Evolutionary conservation across 306 rosid species (phyloP).

Genomic region (Prosopis cineraria): DNA sequence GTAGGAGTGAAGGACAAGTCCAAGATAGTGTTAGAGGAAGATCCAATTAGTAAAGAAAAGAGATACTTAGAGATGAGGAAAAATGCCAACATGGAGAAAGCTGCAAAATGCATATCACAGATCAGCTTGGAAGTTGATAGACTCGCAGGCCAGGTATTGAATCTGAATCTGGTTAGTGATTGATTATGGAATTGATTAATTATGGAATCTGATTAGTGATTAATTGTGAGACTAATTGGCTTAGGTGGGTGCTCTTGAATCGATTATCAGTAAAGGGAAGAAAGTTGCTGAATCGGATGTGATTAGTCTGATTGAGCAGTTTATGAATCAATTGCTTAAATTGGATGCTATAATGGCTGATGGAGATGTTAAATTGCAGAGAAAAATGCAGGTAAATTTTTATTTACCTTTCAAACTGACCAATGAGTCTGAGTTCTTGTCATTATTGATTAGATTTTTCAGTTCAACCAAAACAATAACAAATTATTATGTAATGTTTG

Average conservation of each 20-base stretch:
- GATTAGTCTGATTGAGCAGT: constrained; percentile 67
- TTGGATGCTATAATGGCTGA: constrained; percentile 81
- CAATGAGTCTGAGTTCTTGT: background rate
- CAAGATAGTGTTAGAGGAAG: constrained; percentile 75
- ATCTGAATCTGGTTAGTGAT: constrained; percentile 33
- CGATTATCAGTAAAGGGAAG: constrained; percentile 73
- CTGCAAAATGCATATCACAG: constrained; percentile 44
- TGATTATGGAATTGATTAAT: too few relatives aligned
- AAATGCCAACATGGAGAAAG: background rate
- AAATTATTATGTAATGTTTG: too few relatives aligned
- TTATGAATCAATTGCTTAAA: constrained; percentile 91
- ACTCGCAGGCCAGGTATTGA: constrained; percentile 76
- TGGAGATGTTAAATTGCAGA: constrained; percentile 93
- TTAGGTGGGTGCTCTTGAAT: constrained; percentile 87
- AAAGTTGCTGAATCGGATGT: constrained; percentile 80
- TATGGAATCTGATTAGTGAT: constrained; percentile 29
- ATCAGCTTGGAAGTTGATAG: constrained; percentile 91
- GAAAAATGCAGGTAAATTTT: constrained; percentile 87
- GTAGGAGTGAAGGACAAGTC: constrained; percentile 85
- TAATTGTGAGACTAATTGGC: constrained; percentile 11
- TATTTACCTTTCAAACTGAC: too few relatives aligned
- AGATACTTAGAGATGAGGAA: constrained; percentile 63
- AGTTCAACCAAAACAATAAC: background rate
- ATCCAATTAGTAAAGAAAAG: constrained; percentile 60
- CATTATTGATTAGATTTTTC: background rate